Evolutionary conservation across 2,329 filamentous ascomycete genomes (phyloP).

Genomic region (Fusarium begoniae): DNA sequence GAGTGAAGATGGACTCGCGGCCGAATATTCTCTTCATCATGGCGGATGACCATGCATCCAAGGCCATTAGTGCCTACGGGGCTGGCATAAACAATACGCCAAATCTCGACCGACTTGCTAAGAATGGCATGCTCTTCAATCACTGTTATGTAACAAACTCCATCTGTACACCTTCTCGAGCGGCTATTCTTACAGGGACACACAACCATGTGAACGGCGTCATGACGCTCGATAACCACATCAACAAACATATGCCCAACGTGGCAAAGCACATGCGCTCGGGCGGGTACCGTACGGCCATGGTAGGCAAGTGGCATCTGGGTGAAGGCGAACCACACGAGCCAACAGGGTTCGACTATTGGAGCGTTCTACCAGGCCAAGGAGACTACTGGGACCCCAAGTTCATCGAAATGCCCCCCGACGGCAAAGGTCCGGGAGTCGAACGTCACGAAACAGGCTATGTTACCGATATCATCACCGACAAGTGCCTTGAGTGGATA

Average conservation of each 20-base stretch:
- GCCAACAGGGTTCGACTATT: constrained; percentile 62
- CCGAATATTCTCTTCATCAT: constrained; percentile 59
- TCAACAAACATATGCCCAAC: constrained; percentile 61
- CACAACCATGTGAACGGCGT: constrained; percentile 64
- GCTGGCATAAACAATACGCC: constrained; percentile 62
- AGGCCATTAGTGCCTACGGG: constrained; percentile 58
- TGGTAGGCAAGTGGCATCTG: constrained; percentile 65
- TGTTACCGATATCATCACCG: constrained; percentile 62
- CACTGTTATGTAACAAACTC: constrained; percentile 65
- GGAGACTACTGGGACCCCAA: constrained; percentile 61
- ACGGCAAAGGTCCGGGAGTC: not conserved
- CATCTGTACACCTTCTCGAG: constrained; percentile 62
- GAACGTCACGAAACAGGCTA: constrained; percentile 52
- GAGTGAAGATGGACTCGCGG: not conserved
- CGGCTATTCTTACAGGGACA: constrained; percentile 59
- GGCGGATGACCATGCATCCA: constrained; percentile 63
- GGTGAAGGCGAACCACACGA: constrained; percentile 57
- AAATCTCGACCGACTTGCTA: constrained; percentile 59
- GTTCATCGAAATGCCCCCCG: constrained; percentile 55
- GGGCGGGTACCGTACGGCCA: constrained; percentile 60
- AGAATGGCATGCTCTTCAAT: constrained; percentile 60
- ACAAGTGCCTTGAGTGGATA: constrained; percentile 58
- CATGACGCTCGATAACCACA: constrained; percentile 55
- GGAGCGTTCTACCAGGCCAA: constrained; percentile 61
- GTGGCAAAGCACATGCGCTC: constrained; percentile 60